These are phyloP conservation scores for Verticillium dahliae DNA, from an alignment of 2,329 filamentous ascomycete genomes.

Conservation along the genomic window DNA sequence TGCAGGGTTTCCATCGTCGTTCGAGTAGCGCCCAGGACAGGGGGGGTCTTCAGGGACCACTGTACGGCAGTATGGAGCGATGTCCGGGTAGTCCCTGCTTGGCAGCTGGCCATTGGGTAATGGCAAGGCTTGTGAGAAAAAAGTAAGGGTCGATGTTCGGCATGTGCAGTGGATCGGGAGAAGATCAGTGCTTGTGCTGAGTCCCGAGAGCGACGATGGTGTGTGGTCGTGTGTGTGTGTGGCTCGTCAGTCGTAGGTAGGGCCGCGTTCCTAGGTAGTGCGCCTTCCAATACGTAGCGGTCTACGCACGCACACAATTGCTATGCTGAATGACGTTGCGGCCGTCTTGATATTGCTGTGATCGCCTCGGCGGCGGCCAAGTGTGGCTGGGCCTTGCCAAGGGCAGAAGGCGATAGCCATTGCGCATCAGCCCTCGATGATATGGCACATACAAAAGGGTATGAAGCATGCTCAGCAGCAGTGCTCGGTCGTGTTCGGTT, in stretches of 20 bases:
- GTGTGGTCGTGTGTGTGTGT: not conserved
- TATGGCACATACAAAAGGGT: too few species aligned
- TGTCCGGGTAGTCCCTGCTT: constrained; percentile 2
- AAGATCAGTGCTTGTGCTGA: constrained; percentile 1
- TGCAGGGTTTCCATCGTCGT: not conserved
- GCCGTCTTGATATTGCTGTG: not conserved
- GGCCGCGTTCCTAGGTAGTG: not conserved
- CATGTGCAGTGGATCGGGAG: constrained; percentile 1
- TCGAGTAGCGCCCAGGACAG: not conserved
- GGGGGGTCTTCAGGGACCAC: not conserved
- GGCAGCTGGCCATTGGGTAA: not conserved
- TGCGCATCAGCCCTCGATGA: too few species aligned
- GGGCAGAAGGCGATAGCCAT: not conserved
- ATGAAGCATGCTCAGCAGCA: not conserved
- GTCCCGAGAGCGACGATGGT: not conserved
- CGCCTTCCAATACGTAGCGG: not conserved
- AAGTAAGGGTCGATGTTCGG: not conserved
- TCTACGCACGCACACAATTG: not conserved
- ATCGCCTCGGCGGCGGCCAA: not conserved
- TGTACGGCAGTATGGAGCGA: not conserved
- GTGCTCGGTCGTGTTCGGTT: not conserved
- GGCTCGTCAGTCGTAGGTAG: not conserved
- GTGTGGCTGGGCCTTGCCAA: not conserved
- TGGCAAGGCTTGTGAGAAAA: not conserved
- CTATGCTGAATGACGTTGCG: not conserved